Conservation (phyloP, 441 rosid genomes). For the Hura crepitans region DNA sequence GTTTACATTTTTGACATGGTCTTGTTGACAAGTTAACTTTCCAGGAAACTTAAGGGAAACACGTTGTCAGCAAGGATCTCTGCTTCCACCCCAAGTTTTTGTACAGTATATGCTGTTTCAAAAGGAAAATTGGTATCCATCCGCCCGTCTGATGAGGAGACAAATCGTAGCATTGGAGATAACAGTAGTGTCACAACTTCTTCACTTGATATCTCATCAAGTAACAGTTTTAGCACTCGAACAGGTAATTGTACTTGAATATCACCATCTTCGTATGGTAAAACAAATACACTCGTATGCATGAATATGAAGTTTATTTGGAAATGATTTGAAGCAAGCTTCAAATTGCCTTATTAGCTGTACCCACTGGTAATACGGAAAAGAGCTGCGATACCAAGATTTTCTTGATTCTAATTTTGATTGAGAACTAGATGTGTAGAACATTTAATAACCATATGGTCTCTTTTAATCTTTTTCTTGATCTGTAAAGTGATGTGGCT, state of each 20-base stretch:
- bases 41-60: conserved; percentile 49
- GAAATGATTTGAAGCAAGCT: neutral
- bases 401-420: neutral
- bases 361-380: neutral
- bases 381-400: neutral
- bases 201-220: conserved; percentile 37
- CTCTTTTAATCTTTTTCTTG: neutral
- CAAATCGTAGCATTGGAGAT: conserved; percentile 43
- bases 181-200: conserved; percentile 45
- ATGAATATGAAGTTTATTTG: neutral
- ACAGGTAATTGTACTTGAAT: conserved; percentile 37
- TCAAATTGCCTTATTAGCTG: neutral
- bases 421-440: too few species aligned
- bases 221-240: conserved; percentile 39
- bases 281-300: neutral
- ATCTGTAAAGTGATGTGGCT: neutral
- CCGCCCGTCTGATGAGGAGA: conserved; percentile 63
- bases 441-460: neutral
- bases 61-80: conserved; percentile 66
- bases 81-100: conserved; percentile 52
- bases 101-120: conserved; percentile 74
- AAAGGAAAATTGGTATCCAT: conserved; percentile 72
- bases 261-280: conserved; percentile 2
- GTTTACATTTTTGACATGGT: conserved; percentile 2
- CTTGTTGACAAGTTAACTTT: conserved; percentile 18